Percentiles rank a stretch among this genome's conserved stretches.
Conservation (phyloP, 1,139 yeast species). For the Candida sp. region DNA sequence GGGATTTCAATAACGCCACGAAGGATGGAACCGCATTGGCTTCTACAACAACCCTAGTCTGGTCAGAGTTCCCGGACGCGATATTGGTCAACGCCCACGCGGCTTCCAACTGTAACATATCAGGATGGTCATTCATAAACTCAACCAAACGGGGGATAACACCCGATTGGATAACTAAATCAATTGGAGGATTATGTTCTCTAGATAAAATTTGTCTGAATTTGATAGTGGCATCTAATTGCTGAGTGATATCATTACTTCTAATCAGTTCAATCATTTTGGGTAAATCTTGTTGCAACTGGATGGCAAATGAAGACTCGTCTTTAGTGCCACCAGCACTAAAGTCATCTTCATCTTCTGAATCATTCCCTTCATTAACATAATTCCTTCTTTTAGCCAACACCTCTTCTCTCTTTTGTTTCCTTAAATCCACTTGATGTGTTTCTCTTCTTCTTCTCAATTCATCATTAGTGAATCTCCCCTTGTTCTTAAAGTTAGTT, state of each 20-base stretch:
- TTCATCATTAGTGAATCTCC: slow-evolving; percentile 93
- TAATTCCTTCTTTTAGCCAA: slow-evolving; percentile 90
- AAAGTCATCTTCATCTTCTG: slow-evolving; percentile 45
- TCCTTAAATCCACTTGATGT: slow-evolving; percentile 94
- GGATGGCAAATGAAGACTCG: slow-evolving; percentile 50
- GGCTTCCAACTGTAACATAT: slow-evolving; percentile 92
- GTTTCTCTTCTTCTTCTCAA: slow-evolving; percentile 97
- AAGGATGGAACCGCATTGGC: slow-evolving; percentile 93
- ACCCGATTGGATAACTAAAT: slow-evolving; percentile 87
- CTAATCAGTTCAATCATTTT: slow-evolving; percentile 79
- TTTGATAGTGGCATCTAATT: slow-evolving; percentile 85
- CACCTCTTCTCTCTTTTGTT: slow-evolving; percentile 94
- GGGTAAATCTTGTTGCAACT: slow-evolving; percentile 77
- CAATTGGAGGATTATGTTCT: slow-evolving; percentile 98
- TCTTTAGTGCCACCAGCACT: slow-evolving; percentile 33
- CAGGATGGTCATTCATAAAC: slow-evolving; percentile 81
- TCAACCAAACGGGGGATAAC: slow-evolving; percentile 89
- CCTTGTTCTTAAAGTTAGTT: slow-evolving; percentile 92
- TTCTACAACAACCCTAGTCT: slow-evolving; percentile 87
- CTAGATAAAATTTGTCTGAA: slow-evolving; percentile 92
- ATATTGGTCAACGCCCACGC: slow-evolving; percentile 99
- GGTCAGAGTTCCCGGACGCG: slow-evolving; percentile 93
- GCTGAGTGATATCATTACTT: slow-evolving; percentile 75
- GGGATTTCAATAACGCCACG: slow-evolving; percentile 76
- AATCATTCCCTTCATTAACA: slow-evolving; percentile 35